These are phyloP conservation scores for Ophidiomyces ophidiicola DNA, from an alignment of 2,329 filamentous ascomycete species.

Conservation along the genomic window DNA sequence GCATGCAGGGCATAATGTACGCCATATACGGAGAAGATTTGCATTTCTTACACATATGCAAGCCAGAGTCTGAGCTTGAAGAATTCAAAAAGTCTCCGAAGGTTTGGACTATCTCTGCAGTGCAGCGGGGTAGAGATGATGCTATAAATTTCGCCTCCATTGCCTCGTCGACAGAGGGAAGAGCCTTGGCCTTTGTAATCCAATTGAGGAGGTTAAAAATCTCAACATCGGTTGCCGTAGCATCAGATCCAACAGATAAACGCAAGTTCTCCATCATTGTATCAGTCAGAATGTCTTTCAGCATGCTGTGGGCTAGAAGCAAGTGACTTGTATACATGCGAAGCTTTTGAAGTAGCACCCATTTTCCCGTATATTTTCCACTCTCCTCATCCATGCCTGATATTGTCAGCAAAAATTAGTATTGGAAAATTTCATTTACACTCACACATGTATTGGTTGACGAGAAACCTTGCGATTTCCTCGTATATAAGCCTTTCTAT, in stretches of 20 bases:
- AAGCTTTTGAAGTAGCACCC: conserved; percentile 38
- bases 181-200: conserved; percentile 5
- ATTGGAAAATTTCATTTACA: neutral
- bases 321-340: conserved; percentile 42
- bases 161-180: conserved; percentile 11
- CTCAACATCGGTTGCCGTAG: conserved; percentile 17
- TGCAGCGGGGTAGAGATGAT: neutral
- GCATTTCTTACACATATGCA: conserved; percentile 35
- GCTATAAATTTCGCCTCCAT: conserved; percentile 23
- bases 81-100: neutral
- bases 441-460: conserved; percentile 21
- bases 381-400: neutral
- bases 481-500: conserved; percentile 44
- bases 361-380: conserved; percentile 5
- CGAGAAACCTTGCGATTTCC: conserved; percentile 37
- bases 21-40: conserved; percentile 28
- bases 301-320: conserved; percentile 36
- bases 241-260: conserved; percentile 21
- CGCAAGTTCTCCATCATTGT: conserved; percentile 37
- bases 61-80: conserved; percentile 16
- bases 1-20: conserved; percentile 41
- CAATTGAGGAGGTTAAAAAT: conserved; percentile 16
- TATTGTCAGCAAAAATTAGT: neutral
- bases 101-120: conserved; percentile 1
- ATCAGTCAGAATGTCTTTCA: conserved; percentile 35